phyloP scores from a whole-genome alignment of 148 eudicot species.

The Chenopodium berlandieri region DNA sequence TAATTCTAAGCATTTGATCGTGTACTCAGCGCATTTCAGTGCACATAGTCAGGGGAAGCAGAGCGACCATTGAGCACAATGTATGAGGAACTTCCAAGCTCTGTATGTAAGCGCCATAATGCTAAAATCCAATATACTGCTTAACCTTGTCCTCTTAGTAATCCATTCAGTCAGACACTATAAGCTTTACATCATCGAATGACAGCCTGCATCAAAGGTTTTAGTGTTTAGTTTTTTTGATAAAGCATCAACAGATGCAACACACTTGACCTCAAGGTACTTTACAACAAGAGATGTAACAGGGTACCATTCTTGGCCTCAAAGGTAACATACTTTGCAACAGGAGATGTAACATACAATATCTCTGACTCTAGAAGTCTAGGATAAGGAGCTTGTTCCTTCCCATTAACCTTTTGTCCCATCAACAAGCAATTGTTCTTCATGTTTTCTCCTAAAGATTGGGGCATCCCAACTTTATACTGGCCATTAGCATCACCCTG shows the following conservation, averaged over 20 bases:
- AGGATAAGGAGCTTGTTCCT: neutral
- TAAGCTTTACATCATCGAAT: neutral
- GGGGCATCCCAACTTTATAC: neutral
- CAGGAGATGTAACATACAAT: neutral
- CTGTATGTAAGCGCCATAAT: neutral
- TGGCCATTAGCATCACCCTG: neutral
- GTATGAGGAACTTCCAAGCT: neutral
- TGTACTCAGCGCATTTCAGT: neutral
- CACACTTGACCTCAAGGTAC: neutral
- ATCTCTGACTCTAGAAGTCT: neutral
- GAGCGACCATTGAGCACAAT: neutral
- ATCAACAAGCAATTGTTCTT: neutral
- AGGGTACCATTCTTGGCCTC: too few species aligned
- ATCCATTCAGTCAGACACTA: neutral
- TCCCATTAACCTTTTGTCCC: neutral
- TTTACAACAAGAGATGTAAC: too few species aligned
- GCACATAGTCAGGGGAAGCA: neutral
- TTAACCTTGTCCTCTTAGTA: neutral
- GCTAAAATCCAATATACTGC: neutral
- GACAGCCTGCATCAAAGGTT: conserved; percentile 12
- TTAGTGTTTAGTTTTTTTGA: neutral
- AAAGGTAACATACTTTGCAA: too few species aligned
- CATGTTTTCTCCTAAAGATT: neutral
- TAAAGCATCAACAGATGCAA: neutral
- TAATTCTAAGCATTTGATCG: neutral